These are phyloP conservation scores for Neurospora discreta DNA, from an alignment of 495 filamentous ascomycete species.

Conservation along the genomic window DNA sequence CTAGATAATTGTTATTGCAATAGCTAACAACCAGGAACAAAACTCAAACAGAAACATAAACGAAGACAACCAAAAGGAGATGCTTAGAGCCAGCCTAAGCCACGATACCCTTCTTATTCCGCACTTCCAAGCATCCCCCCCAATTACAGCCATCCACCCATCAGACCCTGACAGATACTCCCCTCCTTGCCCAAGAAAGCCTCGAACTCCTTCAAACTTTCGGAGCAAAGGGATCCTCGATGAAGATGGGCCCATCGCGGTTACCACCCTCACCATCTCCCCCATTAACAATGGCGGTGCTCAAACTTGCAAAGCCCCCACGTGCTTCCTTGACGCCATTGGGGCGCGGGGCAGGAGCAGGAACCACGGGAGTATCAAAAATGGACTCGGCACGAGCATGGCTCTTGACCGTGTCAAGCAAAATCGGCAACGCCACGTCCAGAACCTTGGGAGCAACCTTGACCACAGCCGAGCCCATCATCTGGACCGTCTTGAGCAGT, in stretches of 20 bases:
- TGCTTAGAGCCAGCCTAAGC: not conserved
- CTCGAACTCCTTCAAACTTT: not conserved
- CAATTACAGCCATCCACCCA: not conserved
- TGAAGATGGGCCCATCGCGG: not conserved
- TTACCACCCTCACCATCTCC: too few species aligned
- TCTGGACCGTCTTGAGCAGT: not conserved
- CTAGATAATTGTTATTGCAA: not conserved
- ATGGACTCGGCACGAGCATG: not conserved
- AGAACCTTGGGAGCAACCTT: not conserved
- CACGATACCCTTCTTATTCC: not conserved
- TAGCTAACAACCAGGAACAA: not conserved
- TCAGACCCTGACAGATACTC: not conserved
- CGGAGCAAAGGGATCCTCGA: not conserved
- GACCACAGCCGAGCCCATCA: not conserved
- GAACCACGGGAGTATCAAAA: not conserved
- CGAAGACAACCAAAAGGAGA: not conserved
- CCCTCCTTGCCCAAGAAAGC: not conserved
- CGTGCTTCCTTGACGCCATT: not conserved
- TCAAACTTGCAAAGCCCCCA: too few species aligned
- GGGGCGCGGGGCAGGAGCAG: too few species aligned
- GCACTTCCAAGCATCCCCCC: not conserved
- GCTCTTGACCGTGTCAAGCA: not conserved
- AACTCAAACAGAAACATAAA: not conserved
- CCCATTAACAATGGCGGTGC: too few species aligned
- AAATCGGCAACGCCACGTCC: not conserved